Percentiles rank a stretch among this genome's conserved stretches.
Evolutionary conservation across 2,329 filamentous ascomycete genomes (phyloP).

Genomic region (Colletotrichum higginsianum): DNA sequence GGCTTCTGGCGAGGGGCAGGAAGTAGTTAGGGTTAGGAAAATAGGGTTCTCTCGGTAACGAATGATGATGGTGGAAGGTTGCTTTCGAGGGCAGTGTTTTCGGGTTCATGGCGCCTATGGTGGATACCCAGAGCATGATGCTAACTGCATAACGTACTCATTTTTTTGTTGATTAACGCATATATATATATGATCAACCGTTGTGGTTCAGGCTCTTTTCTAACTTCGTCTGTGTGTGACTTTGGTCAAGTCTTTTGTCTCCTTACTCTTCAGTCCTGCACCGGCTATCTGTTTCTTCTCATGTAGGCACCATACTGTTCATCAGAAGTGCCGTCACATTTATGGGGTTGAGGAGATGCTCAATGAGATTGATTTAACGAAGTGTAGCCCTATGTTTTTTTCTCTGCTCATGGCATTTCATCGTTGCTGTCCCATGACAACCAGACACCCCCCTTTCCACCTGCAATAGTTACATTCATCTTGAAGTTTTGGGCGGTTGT

Average conservation of each 20-base stretch:
- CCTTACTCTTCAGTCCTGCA: background rate
- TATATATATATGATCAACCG: background rate
- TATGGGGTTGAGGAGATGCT: too few relatives aligned
- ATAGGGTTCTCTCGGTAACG: constrained; percentile 39
- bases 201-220: background rate
- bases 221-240: background rate
- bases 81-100: constrained; percentile 38
- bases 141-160: constrained; percentile 9
- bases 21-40: constrained; percentile 63
- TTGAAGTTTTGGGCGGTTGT: too few relatives aligned
- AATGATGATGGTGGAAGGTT: constrained; percentile 48
- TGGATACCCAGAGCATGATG: constrained; percentile 37
- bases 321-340: background rate
- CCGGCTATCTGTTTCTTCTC: too few relatives aligned
- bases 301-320: background rate
- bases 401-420: too few relatives aligned
- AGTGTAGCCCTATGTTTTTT: too few relatives aligned
- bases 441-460: too few relatives aligned
- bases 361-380: background rate
- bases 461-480: too few relatives aligned
- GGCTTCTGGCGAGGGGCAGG: constrained; percentile 68
- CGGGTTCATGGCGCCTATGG: constrained; percentile 31
- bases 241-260: background rate
- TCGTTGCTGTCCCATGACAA: too few relatives aligned
- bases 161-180: constrained; percentile 3